Evolutionary conservation across 108 stramenopile species (phyloP).

Genomic region (Nannochloropsis salina): DNA sequence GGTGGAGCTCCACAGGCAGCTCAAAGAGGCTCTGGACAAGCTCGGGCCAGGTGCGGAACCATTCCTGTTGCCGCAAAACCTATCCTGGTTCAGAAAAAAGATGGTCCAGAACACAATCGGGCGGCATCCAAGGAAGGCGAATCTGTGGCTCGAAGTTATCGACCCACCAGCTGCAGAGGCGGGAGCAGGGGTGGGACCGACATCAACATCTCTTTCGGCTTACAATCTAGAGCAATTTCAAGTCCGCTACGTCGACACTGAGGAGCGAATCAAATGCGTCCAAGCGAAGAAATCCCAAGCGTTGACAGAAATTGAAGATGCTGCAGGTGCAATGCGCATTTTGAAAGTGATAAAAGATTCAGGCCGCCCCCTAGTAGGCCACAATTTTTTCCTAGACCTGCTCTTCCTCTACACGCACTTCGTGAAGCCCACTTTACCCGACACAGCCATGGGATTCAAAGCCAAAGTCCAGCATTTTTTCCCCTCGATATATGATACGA

Average conservation of each 20-base stretch:
- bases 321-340: background rate
- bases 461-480: background rate
- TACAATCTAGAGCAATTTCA: background rate
- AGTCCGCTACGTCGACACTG: background rate
- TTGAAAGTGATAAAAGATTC: background rate
- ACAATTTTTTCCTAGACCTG: background rate
- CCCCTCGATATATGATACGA: background rate
- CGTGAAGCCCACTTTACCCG: background rate
- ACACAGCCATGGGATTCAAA: background rate
- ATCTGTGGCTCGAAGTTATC: constrained; percentile 3
- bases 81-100: background rate
- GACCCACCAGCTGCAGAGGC: background rate
- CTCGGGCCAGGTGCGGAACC: background rate
- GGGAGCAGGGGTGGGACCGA: background rate
- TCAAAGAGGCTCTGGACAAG: background rate
- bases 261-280: constrained; percentile 2
- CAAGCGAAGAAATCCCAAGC: background rate
- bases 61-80: background rate
- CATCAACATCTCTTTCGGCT: background rate
- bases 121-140: background rate
- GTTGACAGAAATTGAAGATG: background rate
- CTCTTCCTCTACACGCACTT: constrained; percentile 4
- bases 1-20: background rate
- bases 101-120: background rate
- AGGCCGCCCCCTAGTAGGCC: background rate